Conservation (phyloP, 2,329 filamentous ascomycete genomes). For the Fusarium nygamai region DNA sequence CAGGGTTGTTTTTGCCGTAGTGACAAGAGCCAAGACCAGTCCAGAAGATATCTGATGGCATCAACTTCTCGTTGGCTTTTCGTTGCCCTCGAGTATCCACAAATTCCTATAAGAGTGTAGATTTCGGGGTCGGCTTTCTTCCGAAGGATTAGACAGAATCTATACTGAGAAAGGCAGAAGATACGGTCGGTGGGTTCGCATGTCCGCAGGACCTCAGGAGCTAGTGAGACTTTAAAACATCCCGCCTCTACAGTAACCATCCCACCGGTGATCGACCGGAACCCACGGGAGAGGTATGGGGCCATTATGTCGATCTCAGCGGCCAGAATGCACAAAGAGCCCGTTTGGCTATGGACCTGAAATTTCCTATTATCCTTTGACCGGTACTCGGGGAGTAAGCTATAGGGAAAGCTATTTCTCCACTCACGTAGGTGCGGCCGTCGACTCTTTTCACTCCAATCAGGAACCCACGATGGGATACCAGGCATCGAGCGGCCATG, state of each 20-base stretch:
- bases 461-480: not conserved
- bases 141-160: not conserved
- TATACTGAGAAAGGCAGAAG: not conserved
- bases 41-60: not conserved
- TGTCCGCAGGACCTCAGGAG: not conserved
- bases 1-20: fast-evolving
- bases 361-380: fast-evolving
- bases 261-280: fast-evolving
- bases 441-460: not conserved
- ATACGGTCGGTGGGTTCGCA: not conserved
- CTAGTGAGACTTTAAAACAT: fast-evolving
- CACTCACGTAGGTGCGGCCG: not conserved
- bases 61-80: fast-evolving
- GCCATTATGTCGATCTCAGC: not conserved
- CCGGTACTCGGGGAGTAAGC: fast-evolving
- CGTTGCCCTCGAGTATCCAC: fast-evolving
- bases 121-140: not conserved
- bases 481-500: not conserved
- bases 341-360: not conserved
- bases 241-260: not conserved
- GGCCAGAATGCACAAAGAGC: not conserved
- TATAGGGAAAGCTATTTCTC: fast-evolving
- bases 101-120: not conserved
- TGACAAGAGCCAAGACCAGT: not conserved
- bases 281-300: not conserved